Evolutionary conservation across 2,329 filamentous ascomycete genomes (phyloP).

Genomic region (Diaporthe capsici): DNA sequence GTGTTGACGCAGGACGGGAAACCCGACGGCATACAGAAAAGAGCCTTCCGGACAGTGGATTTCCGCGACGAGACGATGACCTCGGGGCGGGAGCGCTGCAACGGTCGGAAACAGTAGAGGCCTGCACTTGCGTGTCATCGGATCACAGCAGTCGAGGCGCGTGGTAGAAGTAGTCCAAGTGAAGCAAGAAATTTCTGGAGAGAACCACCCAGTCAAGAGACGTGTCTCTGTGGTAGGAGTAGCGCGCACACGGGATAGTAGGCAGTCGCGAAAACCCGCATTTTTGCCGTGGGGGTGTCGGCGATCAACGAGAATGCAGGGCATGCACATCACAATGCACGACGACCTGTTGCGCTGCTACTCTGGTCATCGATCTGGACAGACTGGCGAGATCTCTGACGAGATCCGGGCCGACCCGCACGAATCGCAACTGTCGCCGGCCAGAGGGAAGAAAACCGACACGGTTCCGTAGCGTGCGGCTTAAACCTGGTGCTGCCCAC

Average conservation of each 20-base stretch:
- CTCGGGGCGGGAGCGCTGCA: too few relatives aligned
- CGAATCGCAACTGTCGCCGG: constrained; percentile 3
- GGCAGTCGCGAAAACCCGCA: neutral
- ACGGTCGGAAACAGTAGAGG: neutral
- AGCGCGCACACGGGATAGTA: neutral
- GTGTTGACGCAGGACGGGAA: neutral
- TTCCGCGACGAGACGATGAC: neutral
- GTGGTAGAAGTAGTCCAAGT: neutral
- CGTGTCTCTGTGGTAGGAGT: neutral
- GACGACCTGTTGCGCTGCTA: neutral
- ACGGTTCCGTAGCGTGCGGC: constrained; percentile 13
- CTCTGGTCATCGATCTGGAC: neutral
- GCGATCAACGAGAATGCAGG: constrained; percentile 9
- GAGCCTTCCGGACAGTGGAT: neutral
- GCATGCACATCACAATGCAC: neutral
- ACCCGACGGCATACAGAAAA: neutral
- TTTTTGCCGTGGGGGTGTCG: neutral
- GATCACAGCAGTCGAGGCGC: neutral
- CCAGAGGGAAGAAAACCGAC: neutral
- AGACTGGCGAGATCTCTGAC: constrained; percentile 14
- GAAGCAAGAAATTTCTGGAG: neutral
- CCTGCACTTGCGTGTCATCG: neutral
- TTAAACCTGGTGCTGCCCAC: neutral
- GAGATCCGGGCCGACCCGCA: constrained; percentile 16
- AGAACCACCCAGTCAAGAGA: neutral